Evolutionary conservation across 2,329 filamentous ascomycete genomes (phyloP), one percentile per base, ranked within the genome.

Genomic region (Alternaria viburni): DNA sequence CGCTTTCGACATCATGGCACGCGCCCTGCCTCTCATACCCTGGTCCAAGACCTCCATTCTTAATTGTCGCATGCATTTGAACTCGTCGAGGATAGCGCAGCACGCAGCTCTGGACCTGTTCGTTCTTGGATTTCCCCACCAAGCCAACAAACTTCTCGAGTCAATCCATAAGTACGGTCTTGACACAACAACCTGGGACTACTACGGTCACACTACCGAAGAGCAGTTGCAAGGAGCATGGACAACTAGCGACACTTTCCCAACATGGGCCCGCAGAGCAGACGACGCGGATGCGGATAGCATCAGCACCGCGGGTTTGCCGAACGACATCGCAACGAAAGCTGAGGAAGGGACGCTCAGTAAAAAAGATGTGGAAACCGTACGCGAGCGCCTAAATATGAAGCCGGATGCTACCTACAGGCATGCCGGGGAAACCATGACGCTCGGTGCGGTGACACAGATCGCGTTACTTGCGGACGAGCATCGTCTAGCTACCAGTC

Each of bases 81-180:
- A 47, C 6, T 44, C 59, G n/a, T 43, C 61, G 10, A 3, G 30
- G 4, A 23, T 44, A 15, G 50, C 54, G 3, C 56, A 60, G 21
- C 30, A 58, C 6, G 28, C 43, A 23, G 64, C 60, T 13, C 57
- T 63, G 15, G 49, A 58, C 17, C 23, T 61, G 6, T 64, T 58
- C 8, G 44, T 49, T 11, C 41, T 61, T 9, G 57, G 57, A 7
- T 63, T 28, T 13, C 12, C 21, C 13, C 19, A 54, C 5, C 32
- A 57, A 43, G 59, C 56, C 28, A 59, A 59, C 19, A 25, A 13
- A 2, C 28, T 60, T 32, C 54, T 57, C 43, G 32, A 57, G 13
- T 26, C 46, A n/a, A 28, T 51, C 28, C 28, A 32, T 23, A 17
- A 23, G 15, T 30, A 60, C 25, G 56, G 57, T 6, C 12, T 65